phyloP scores from a whole-genome alignment of 2,329 filamentous ascomycete species.

The Penicillium sp. region DNA sequence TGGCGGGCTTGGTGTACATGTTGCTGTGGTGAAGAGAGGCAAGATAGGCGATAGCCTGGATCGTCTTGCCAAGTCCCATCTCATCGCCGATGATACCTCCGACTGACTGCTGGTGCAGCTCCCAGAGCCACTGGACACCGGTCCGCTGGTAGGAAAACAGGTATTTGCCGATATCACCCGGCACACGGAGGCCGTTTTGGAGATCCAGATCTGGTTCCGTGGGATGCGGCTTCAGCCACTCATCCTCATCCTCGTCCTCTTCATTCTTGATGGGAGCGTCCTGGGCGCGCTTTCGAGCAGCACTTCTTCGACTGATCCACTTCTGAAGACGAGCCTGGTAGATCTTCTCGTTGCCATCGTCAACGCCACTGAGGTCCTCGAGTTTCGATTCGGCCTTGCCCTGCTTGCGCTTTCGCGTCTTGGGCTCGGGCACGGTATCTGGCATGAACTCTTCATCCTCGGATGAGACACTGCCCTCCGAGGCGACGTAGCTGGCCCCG shows the following conservation, averaged over 20 bases:
- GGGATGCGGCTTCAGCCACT: slow-evolving; percentile 88
- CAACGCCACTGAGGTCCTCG: slow-evolving; percentile 66
- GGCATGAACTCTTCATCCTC: slow-evolving; percentile 42
- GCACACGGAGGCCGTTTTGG: slow-evolving; percentile 74
- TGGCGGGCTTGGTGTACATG: slow-evolving; percentile 78
- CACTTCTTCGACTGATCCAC: slow-evolving; percentile 70
- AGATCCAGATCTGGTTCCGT: slow-evolving; percentile 75
- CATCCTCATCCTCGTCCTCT: slow-evolving; percentile 39
- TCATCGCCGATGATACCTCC: slow-evolving; percentile 96
- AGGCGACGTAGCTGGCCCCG: slow-evolving; percentile 37
- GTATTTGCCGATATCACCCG: slow-evolving; percentile 89
- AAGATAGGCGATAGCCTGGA: slow-evolving; percentile 77
- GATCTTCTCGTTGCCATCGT: slow-evolving; percentile 84
- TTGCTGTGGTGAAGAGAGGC: slow-evolving; percentile 91
- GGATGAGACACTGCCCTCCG: slow-evolving; percentile 32
- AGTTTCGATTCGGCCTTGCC: slow-evolving; percentile 42
- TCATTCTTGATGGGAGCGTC: slow-evolving; percentile 42
- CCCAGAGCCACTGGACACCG: slow-evolving; percentile 93
- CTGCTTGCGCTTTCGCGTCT: slow-evolving; percentile 23
- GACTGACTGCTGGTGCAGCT: slow-evolving; percentile 84
- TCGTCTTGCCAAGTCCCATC: slow-evolving; percentile 98
- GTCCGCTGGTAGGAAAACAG: slow-evolving; percentile 98
- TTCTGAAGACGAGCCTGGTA: slow-evolving; percentile 74
- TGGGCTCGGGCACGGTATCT: slow-evolving; percentile 30
- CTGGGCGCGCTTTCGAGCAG: slow-evolving; percentile 56